Conservation (phyloP, 169 alveolate species). For the Theileria parva region DNA sequence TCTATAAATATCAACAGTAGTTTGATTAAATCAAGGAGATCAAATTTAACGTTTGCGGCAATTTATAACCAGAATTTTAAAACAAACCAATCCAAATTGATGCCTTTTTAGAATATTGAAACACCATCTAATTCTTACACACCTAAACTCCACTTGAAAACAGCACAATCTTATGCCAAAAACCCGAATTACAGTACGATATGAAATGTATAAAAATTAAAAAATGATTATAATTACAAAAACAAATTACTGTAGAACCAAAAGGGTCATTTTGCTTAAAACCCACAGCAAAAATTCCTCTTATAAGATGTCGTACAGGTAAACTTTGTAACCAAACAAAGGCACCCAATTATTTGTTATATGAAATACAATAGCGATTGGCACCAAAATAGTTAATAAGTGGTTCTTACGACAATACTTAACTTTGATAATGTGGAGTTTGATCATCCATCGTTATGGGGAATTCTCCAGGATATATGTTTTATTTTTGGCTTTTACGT, state of each 20-base stretch:
- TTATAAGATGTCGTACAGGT: neutral
- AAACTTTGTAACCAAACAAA: neutral
- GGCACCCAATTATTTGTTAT: neutral
- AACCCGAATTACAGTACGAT: neutral
- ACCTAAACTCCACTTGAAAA: neutral
- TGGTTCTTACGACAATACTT: slow-evolving; percentile 17
- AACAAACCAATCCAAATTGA: neutral
- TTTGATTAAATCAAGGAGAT: neutral
- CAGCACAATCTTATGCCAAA: neutral
- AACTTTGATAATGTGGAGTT: slow-evolving; percentile 17
- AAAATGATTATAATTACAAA: neutral
- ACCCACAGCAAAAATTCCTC: neutral
- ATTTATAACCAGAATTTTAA: slow-evolving; percentile 3
- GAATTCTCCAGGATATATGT: neutral
- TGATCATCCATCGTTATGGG: slow-evolving; percentile 5
- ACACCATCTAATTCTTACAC: slow-evolving; percentile 19
- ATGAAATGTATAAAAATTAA: neutral
- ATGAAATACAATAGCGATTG: slow-evolving; percentile 13
- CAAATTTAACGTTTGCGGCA: neutral
- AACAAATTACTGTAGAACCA: neutral
- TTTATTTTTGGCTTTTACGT: neutral
- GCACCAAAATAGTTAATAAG: slow-evolving; percentile 7
- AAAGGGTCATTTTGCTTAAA: neutral
- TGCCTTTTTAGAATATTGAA: neutral
- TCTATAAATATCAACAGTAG: neutral